A percentile compares a stretch with the other conserved stretches of the same genome.
These are phyloP conservation scores for Acaromyces ingoldii DNA, from an alignment of 1,284 basidiomycete species.

Conservation along the genomic window DNA sequence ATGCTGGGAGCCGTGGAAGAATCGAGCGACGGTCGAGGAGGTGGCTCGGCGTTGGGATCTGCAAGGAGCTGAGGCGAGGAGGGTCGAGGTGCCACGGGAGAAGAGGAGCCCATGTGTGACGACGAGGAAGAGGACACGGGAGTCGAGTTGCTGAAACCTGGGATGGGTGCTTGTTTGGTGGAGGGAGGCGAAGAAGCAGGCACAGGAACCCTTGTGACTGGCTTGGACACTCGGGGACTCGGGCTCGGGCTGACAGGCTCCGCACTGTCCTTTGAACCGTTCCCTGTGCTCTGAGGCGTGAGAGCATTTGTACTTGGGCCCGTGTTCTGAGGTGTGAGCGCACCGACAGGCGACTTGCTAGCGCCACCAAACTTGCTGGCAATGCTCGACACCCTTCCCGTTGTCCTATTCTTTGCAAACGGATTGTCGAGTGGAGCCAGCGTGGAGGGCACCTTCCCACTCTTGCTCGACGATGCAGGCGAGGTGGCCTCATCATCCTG, in stretches of 20 bases:
- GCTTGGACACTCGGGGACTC: no score
- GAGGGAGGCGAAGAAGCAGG: conserved; percentile 4
- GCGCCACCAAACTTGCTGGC: conserved; percentile 29
- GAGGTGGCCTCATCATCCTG: not conserved
- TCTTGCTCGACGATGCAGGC: not conserved
- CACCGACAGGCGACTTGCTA: not conserved
- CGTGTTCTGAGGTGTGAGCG: conserved; percentile 6
- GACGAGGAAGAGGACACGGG: not conserved
- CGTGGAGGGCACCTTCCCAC: not conserved
- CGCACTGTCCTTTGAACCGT: no score
- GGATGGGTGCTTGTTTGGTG: not conserved
- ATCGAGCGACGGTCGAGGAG: conserved; percentile 5
- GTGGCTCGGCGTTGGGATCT: conserved; percentile 3
- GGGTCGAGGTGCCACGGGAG: not conserved
- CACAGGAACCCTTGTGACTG: no score
- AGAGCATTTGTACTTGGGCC: no score
- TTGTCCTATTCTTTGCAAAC: conserved; percentile 32
- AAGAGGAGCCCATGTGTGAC: not conserved
- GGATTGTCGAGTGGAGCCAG: conserved; percentile 13
- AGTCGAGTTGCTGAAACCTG: not conserved
- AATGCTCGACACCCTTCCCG: conserved; percentile 33
- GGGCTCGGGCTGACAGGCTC: no score
- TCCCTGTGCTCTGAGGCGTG: no score
- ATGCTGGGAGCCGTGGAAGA: conserved; percentile 12
- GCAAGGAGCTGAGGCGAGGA: no score